Evolutionary conservation across 495 filamentous ascomycete genomes (phyloP), one percentile per base, ranked within the genome.

Genomic region (Penicillium canariense): DNA sequence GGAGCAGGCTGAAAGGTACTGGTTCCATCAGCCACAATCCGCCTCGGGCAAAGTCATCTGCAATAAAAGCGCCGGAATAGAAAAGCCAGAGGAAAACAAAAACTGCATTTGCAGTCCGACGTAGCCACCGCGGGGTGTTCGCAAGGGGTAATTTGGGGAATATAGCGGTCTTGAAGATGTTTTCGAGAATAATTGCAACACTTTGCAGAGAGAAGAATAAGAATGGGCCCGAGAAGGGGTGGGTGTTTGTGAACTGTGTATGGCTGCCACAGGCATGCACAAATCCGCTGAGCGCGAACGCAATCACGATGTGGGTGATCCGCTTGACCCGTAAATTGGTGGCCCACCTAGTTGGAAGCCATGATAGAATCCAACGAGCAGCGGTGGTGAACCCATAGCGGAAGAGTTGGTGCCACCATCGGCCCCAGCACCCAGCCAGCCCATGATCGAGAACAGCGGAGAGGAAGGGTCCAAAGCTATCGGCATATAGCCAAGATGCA

Each of bases 341-440:
- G 1, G 64, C 47, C 9, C 59, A 42, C 0, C 15, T 22, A 3
- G 62, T 40, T 26, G 73, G 75, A 1, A 77, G 64, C 4, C 70
- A 20, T 0, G 73, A 64, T 5, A 83, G 50, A 20, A 88, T 55
- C 61, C 71, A 86, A 7, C 68, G 64, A 0, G 77, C 68, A 0
- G 86, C 81, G 1, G 80, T 77, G 5, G 80, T 69, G 64, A 96
- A 93, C 0, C 77, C 87, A 31, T 82, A 77, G 3, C 89, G 84
- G 71, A 96, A 94, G 1, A 86, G 80, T 66, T 96, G 91, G 68
- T 96, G 91, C 91, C 91, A 96, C 85, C 86, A 95, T 14, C 74
- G 78, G 36, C 87, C 82, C 91, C 91, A 96, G 59, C 85, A 82
- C 26, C 90, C 90, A 7, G 80, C 74, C 1, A 96, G 70, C 0